Percentiles rank a stretch among this genome's conserved stretches.
These are phyloP conservation scores for Cladosporium sp. DNA, from an alignment of 2,329 filamentous ascomycete genomes.

Conservation along the genomic window DNA sequence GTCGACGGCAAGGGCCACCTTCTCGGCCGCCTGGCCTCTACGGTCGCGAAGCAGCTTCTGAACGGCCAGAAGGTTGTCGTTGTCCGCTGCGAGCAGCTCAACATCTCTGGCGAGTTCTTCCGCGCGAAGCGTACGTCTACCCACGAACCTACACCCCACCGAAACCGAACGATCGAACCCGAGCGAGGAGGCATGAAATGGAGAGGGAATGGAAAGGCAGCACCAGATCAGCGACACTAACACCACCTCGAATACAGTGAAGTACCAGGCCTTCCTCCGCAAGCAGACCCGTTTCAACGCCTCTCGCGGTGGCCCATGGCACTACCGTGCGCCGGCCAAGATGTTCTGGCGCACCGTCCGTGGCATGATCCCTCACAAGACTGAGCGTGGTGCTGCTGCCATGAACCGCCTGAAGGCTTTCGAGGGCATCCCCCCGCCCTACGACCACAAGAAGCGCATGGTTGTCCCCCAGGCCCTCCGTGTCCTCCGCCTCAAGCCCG, in stretches of 20 bases:
- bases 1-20: slow-evolving; percentile 99
- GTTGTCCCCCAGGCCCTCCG: slow-evolving; percentile 98
- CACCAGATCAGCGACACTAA: slow-evolving; percentile 14
- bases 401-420: slow-evolving; percentile 99
- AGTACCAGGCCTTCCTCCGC: slow-evolving; percentile 99
- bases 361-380: slow-evolving; percentile 99
- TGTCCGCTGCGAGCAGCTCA: slow-evolving; percentile 97
- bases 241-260: slow-evolving; percentile 65
- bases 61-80: slow-evolving; percentile 99
- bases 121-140: slow-evolving; percentile 93
- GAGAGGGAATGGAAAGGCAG: slow-evolving; percentile 9
- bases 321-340: slow-evolving; percentile 98
- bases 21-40: slow-evolving; percentile 96
- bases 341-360: slow-evolving; percentile 99
- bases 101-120: slow-evolving; percentile 99
- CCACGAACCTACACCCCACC: slow-evolving; percentile 10
- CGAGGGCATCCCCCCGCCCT: slow-evolving; percentile 97
- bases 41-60: slow-evolving; percentile 98
- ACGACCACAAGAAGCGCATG: slow-evolving; percentile 99
- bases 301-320: slow-evolving; percentile 98
- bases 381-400: slow-evolving; percentile 90
- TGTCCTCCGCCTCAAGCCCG: slow-evolving; percentile 94
- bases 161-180: neutral
- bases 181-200: neutral
- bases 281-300: slow-evolving; percentile 99